phyloP scores from a whole-genome alignment of 1,284 basidiomycete species.

The Anthracocystis setariae region DNA sequence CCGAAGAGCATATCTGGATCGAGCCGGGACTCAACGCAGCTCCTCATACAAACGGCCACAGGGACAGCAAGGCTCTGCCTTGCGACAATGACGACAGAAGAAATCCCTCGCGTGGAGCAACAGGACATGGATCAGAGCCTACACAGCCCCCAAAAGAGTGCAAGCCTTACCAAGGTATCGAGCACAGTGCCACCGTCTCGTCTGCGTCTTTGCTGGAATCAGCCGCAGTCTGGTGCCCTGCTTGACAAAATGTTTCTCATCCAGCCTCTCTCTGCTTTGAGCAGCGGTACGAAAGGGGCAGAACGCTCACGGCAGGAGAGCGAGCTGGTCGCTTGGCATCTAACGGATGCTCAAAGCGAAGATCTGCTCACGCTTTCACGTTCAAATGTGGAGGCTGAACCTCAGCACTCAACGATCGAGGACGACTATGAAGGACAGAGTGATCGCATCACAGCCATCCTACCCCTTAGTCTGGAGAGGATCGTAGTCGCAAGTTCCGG shows the following conservation, averaged over 20 bases:
- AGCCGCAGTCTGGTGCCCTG: constrained; percentile 17
- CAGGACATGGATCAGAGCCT: background rate
- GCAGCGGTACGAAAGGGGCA: background rate
- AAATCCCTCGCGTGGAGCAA: constrained; percentile 3
- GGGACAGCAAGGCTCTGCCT: constrained; percentile 16
- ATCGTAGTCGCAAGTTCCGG: constrained; percentile 30
- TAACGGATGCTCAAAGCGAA: constrained; percentile 11
- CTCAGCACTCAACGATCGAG: background rate
- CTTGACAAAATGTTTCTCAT: constrained; percentile 29
- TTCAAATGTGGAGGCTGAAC: background rate
- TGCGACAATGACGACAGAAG: background rate
- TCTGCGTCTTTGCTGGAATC: constrained; percentile 25
- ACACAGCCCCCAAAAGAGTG: background rate
- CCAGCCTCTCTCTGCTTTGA: constrained; percentile 3
- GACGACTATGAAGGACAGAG: background rate
- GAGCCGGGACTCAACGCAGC: constrained; percentile 14
- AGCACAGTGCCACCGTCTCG: constrained; percentile 4
- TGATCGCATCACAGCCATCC: constrained; percentile 19
- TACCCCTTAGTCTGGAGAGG: constrained; percentile 45
- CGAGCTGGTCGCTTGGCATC: constrained; percentile 20
- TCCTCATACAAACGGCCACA: constrained; percentile 14
- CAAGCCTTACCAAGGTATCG: background rate
- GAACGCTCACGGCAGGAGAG: background rate
- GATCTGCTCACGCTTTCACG: constrained; percentile 11
- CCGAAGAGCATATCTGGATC: constrained; percentile 18